phyloP scores from a whole-genome alignment of 306 rosid species.

The Medicago arabica region DNA sequence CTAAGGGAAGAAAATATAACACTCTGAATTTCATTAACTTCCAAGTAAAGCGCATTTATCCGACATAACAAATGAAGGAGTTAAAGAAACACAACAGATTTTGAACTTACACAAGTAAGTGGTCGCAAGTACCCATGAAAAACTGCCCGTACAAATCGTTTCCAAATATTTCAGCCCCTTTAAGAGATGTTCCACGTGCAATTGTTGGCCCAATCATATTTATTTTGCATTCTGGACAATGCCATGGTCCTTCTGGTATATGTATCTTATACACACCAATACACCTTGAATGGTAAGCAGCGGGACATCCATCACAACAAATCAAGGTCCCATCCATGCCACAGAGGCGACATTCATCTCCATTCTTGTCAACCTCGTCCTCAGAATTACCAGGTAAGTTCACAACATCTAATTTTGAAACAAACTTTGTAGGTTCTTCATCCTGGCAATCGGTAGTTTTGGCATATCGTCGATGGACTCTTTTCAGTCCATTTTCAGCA shows the following conservation, averaged over 20 bases:
- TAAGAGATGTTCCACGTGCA: constrained; percentile 65
- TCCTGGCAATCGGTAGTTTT: constrained; percentile 82
- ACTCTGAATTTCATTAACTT: constrained; percentile 22
- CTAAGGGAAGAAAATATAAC: constrained; percentile 1
- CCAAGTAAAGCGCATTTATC: constrained; percentile 23
- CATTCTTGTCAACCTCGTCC: constrained; percentile 70
- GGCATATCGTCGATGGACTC: constrained; percentile 78
- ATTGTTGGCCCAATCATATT: constrained; percentile 67
- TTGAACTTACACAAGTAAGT: constrained; percentile 89
- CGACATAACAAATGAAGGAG: constrained; percentile 27
- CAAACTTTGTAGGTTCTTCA: constrained; percentile 55
- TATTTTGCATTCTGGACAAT: constrained; percentile 87
- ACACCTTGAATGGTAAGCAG: constrained; percentile 91
- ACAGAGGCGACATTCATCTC: constrained; percentile 91
- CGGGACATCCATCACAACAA: constrained; percentile 98
- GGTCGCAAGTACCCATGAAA: constrained; percentile 86
- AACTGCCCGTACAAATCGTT: constrained; percentile 68
- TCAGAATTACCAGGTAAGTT: constrained; percentile 46
- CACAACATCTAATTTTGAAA: constrained; percentile 47
- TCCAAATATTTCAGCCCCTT: constrained; percentile 85
- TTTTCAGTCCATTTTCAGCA: constrained; percentile 60
- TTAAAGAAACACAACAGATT: constrained; percentile 40
- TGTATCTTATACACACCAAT: constrained; percentile 83
- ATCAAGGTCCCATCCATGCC: constrained; percentile 95
- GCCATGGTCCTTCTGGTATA: constrained; percentile 91